A percentile compares a stretch with the other conserved stretches of the same genome.
These are phyloP conservation scores for Neofusicoccum ribis DNA, from an alignment of 2,329 filamentous ascomycete species.

Conservation along the genomic window DNA sequence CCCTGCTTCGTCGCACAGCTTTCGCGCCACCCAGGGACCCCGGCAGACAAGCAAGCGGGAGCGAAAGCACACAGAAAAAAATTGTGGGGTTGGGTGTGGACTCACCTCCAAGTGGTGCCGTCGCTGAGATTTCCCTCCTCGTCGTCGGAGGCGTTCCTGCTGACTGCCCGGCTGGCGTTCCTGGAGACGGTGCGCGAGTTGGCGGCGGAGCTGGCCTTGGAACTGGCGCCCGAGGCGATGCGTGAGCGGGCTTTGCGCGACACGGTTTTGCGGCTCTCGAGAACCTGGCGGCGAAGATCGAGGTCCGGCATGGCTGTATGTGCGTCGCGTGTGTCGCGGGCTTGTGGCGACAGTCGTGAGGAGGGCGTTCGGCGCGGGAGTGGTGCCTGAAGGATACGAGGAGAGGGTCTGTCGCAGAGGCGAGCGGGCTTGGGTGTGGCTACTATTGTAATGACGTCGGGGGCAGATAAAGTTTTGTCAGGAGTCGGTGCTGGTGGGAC, in stretches of 20 bases:
- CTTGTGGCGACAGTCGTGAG: constrained; percentile 22
- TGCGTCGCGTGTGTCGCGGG: neutral
- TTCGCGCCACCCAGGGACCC: neutral
- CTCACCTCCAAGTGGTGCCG: constrained; percentile 58
- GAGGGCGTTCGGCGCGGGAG: neutral
- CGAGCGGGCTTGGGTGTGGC: neutral
- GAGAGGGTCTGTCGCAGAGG: neutral
- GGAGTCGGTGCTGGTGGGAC: neutral
- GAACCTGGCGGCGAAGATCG: constrained; percentile 63
- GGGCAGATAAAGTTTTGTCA: constrained; percentile 8
- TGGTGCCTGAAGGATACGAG: neutral
- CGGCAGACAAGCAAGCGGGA: neutral
- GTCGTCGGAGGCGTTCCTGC: constrained; percentile 64
- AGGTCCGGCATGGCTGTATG: constrained; percentile 52
- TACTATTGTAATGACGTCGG: constrained; percentile 16
- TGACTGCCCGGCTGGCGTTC: constrained; percentile 50
- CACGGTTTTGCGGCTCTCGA: constrained; percentile 71
- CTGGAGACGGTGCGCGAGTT: constrained; percentile 61
- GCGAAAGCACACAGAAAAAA: neutral
- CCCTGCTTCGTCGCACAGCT: neutral
- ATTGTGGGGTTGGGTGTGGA: neutral
- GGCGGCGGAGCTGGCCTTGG: constrained; percentile 58
- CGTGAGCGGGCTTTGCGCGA: constrained; percentile 66
- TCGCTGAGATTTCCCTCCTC: constrained; percentile 62
- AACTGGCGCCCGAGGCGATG: constrained; percentile 57